These are phyloP conservation scores for Pseudozyma sp. DNA, from an alignment of 1,284 basidiomycete genomes.

Conservation along the genomic window DNA sequence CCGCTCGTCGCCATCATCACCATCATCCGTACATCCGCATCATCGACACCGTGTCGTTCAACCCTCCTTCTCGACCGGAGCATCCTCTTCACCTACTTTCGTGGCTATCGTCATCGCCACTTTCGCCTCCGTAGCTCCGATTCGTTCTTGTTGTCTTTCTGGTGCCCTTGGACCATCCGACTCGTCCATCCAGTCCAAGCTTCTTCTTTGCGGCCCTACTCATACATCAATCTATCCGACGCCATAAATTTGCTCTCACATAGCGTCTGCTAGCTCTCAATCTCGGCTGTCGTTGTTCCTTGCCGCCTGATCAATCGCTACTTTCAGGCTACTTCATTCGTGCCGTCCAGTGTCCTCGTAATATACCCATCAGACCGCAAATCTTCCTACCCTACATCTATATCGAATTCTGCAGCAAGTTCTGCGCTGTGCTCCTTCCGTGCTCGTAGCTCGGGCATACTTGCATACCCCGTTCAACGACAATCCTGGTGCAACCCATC, in stretches of 20 bases:
- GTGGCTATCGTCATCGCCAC: conserved; percentile 4
- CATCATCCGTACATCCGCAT: conserved; percentile 1
- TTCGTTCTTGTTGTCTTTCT: conserved; percentile 1
- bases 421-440: background rate
- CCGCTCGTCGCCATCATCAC: conserved; percentile 18
- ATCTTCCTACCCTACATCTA: background rate
- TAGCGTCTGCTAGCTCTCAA: background rate
- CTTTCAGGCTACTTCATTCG: background rate
- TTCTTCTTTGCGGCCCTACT: background rate
- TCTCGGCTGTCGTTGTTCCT: background rate
- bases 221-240: background rate
- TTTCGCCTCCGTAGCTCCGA: conserved; percentile 1
- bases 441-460: background rate
- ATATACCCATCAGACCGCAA: conserved; percentile 12
- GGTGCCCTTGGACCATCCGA: conserved; percentile 3
- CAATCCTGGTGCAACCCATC: conserved; percentile 1
- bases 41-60: conserved; percentile 8
- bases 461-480: background rate
- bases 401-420: background rate
- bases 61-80: conserved; percentile 15
- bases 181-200: conserved; percentile 14
- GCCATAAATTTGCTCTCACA: too few species aligned
- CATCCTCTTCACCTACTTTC: background rate
- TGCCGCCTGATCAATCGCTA: background rate
- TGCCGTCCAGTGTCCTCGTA: background rate